Conservation (phyloP, 345 rosid species). For the Pugionium dolabratum region DNA sequence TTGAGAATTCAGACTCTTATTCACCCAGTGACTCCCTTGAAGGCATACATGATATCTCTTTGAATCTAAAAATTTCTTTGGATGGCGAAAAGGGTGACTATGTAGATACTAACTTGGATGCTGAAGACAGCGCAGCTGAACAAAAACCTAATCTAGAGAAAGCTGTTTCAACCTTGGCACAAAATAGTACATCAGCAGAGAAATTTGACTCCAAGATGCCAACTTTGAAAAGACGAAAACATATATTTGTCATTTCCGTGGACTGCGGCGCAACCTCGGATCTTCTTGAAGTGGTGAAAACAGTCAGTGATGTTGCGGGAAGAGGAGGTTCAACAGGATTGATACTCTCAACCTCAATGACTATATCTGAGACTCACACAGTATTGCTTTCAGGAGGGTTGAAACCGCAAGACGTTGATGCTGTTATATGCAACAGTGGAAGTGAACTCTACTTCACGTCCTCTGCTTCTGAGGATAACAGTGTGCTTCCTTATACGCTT, state of each 20-base stretch:
- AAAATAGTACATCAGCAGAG: constrained; percentile 42
- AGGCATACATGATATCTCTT: constrained; percentile 64
- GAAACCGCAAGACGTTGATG: constrained; percentile 64
- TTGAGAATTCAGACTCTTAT: constrained; percentile 49
- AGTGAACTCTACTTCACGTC: constrained; percentile 70
- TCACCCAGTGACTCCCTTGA: constrained; percentile 72
- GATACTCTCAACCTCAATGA: constrained; percentile 62
- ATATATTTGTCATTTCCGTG: constrained; percentile 59
- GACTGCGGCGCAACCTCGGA: constrained; percentile 48
- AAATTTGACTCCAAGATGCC: constrained; percentile 50
- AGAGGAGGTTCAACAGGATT: constrained; percentile 52
- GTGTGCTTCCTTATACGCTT: constrained; percentile 50
- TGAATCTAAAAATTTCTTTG: constrained; percentile 62
- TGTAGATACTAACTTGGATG: constrained; percentile 41
- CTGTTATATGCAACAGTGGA: constrained; percentile 82
- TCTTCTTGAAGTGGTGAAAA: constrained; percentile 43
- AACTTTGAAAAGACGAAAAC: constrained; percentile 53
- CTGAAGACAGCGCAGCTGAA: constrained; percentile 50
- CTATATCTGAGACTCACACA: constrained; percentile 62
- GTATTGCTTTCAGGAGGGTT: constrained; percentile 55
- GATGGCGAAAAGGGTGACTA: constrained; percentile 63
- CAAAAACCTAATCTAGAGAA: constrained; percentile 49
- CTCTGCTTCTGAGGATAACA: constrained; percentile 48
- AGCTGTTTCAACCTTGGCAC: constrained; percentile 41
- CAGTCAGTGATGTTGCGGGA: constrained; percentile 48